Base-by-base conservation (phyloP, 306 rosid genomes). In the Cucurbita ficifolia region DNA sequence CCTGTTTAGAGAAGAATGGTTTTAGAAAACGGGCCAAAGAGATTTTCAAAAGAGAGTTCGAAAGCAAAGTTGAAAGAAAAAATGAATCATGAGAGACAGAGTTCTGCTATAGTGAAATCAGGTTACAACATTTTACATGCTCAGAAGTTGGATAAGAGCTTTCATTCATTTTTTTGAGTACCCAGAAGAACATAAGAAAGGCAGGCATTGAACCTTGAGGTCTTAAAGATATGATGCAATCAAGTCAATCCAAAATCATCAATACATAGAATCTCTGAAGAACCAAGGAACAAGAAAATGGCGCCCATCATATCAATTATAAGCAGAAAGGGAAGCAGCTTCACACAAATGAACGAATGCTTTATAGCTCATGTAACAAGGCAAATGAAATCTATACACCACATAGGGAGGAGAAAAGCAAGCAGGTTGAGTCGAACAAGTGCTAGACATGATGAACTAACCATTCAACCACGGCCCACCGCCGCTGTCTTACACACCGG, bases 401-500 rank as follows among this genome's bases (percentile, higher is more conserved):
- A 84, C 71, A 60, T 62, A 64, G 57, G 55, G 68, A 58, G 74
- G 57, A 64, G 74, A 53, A 64, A 72, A 64, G 59, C 55, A 74
- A 64, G 55, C 54, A 10, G 79, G 77, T 76, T 73, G 52, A 14
- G 65, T 73, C 73, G 77, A 29, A 35, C 63, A 72, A 72, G 46
- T 33, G 63, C 61, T 49, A 60, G 43, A 69, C 49, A 5, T 63
- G 16, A n/a, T 22, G 74, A 67, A 45, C 81, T 50, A 46, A 68
- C 73, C 51, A 21, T 68, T 83, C 76, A 78, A 79, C 77, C 78
- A 75, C 89, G 87, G 76, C 74, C 82, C 72, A 57, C 79, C 1
- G 87, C 92, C 73, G 92, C 90, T 55, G 79, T 83, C 88, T 95
- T 95, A 63, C 99, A 95, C 42, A 95, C 88, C 0, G 99, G 99